Evolutionary conservation across 2,329 filamentous ascomycete genomes (phyloP).

Genomic region (Aspergillus ruber): DNA sequence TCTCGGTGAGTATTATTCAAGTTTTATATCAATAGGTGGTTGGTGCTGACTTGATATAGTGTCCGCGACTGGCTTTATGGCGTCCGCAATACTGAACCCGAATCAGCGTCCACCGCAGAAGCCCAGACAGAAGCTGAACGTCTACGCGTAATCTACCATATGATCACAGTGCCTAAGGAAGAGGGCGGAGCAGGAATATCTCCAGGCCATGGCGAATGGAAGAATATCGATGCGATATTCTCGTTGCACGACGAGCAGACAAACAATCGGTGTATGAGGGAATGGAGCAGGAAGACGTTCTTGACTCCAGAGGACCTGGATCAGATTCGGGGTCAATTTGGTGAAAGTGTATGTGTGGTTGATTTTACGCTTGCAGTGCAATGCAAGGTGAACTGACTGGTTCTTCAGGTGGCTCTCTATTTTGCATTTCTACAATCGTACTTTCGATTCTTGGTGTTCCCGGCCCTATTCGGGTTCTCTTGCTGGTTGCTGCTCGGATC

Average conservation of each 20-base stretch:
- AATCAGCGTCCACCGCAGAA: constrained; percentile 66
- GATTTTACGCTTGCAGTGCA: too few relatives aligned
- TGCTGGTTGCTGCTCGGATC: constrained; percentile 77
- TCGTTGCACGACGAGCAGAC: constrained; percentile 71
- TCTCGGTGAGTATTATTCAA: constrained; percentile 49
- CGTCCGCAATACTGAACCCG: constrained; percentile 68
- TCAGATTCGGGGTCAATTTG: constrained; percentile 69
- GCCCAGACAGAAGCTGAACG: constrained; percentile 85
- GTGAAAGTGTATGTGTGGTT: constrained; percentile 46
- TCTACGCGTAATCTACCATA: constrained; percentile 75
- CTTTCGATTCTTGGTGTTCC: constrained; percentile 77
- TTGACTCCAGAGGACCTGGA: constrained; percentile 60
- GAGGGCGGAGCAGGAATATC: constrained; percentile 77
- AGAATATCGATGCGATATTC: constrained; percentile 67
- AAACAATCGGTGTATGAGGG: constrained; percentile 71
- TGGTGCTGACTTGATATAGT: constrained; percentile 37
- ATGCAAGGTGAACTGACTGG: too few relatives aligned
- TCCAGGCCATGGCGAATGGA: constrained; percentile 63
- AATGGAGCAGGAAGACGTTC: constrained; percentile 55
- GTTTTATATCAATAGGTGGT: neutral
- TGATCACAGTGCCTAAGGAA: constrained; percentile 67
- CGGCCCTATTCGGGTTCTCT: constrained; percentile 69
- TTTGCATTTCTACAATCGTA: constrained; percentile 95
- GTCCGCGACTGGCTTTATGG: constrained; percentile 95
- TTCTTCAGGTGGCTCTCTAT: constrained; percentile 72